Percentiles rank a stretch among this genome's conserved stretches.
Evolutionary conservation across 2,329 filamentous ascomycete genomes (phyloP).

Genomic region (Orbilia javanica): DNA sequence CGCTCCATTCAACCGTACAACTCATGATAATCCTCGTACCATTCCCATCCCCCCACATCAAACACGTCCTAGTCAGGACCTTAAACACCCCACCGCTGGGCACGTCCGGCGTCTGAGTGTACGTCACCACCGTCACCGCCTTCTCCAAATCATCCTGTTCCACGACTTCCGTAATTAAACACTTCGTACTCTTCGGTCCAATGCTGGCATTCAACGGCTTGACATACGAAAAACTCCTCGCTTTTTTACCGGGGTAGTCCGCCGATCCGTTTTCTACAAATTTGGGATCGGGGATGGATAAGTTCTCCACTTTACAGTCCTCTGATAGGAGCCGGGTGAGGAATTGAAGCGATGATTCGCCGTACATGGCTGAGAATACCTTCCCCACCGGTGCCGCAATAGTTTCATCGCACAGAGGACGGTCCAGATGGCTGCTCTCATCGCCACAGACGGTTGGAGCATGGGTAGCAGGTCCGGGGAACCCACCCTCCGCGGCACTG

Average conservation of each 20-base stretch:
- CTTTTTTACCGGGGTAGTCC: constrained; percentile 78
- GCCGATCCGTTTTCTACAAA: constrained; percentile 70
- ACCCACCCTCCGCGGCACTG: constrained; percentile 71
- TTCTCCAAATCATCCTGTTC: constrained; percentile 89
- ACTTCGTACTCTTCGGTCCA: constrained; percentile 94
- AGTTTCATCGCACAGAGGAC: constrained; percentile 83
- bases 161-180: constrained; percentile 86
- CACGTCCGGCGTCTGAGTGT: constrained; percentile 92
- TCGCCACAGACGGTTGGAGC: constrained; percentile 88
- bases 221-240: constrained; percentile 85
- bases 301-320: constrained; percentile 89
- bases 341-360: constrained; percentile 80
- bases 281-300: constrained; percentile 75
- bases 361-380: constrained; percentile 89
- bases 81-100: constrained; percentile 92
- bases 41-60: constrained; percentile 78
- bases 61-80: constrained; percentile 92
- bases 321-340: constrained; percentile 87
- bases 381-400: constrained; percentile 91
- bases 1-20: constrained; percentile 93
- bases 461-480: constrained; percentile 86
- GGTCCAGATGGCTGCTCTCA: constrained; percentile 77
- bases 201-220: constrained; percentile 87
- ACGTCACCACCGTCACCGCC: constrained; percentile 82
- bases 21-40: constrained; percentile 84